A percentile compares a stretch with the other conserved stretches of the same genome.
These are phyloP conservation scores for Xenosphaeropsis pyriputrescens DNA, from an alignment of 2,329 filamentous ascomycete species.

Conservation along the genomic window DNA sequence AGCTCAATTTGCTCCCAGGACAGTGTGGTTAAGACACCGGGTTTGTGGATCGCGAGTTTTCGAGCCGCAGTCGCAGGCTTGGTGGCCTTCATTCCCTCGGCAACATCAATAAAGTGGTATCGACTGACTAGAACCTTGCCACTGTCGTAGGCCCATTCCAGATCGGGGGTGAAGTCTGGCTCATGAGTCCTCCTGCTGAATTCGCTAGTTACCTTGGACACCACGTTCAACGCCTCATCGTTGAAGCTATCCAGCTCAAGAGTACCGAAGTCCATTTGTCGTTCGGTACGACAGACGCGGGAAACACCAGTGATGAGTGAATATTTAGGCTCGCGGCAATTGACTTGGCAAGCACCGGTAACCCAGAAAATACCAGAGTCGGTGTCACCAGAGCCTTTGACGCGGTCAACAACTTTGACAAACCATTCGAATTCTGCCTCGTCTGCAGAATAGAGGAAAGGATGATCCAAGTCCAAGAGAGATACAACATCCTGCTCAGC, in stretches of 20 bases:
- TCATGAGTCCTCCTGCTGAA: conserved; percentile 2
- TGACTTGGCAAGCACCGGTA: not conserved
- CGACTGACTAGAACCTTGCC: conserved; percentile 10
- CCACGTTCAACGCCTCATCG: not conserved
- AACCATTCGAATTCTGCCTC: conserved; percentile 1
- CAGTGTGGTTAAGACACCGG: conserved; percentile 7
- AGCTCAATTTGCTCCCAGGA: conserved; percentile 5
- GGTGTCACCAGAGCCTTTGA: not conserved
- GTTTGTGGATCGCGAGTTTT: conserved; percentile 6
- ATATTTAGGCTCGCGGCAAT: not conserved
- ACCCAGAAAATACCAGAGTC: not conserved
- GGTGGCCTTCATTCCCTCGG: conserved; percentile 3
- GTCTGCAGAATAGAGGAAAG: conserved; percentile 15
- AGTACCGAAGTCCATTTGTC: conserved; percentile 7
- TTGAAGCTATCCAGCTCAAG: conserved; percentile 9
- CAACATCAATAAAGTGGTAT: conserved; percentile 8
- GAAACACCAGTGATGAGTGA: conserved; percentile 4
- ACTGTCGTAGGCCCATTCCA: conserved; percentile 14
- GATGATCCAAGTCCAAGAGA: conserved; percentile 9
- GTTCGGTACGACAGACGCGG: conserved; percentile 9
- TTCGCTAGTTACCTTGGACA: conserved; percentile 1
- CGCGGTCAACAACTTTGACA: not conserved
- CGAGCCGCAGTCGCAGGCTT: not conserved
- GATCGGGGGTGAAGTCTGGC: conserved; percentile 8
- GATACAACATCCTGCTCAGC: conserved; percentile 8